phyloP scores from a whole-genome alignment of 495 filamentous ascomycete genomes.

The Penicillium pulvis region DNA sequence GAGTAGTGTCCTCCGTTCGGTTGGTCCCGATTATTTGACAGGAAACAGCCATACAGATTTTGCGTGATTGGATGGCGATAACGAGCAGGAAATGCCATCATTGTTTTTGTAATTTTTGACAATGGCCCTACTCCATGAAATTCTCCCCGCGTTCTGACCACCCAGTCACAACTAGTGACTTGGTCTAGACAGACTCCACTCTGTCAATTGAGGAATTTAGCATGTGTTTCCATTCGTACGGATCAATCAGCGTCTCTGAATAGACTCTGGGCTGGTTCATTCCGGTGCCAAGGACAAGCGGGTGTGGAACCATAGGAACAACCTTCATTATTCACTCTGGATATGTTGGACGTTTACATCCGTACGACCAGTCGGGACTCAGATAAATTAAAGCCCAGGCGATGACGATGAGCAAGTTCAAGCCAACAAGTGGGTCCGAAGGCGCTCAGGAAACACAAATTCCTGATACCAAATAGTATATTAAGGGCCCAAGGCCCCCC shows the following conservation, averaged over 20 bases:
- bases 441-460: background rate
- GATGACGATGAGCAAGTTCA: constrained; percentile 6
- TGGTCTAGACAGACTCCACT: constrained; percentile 11
- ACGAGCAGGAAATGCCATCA: background rate
- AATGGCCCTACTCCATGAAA: background rate
- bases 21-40: background rate
- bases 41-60: background rate
- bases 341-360: background rate
- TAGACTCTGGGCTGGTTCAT: constrained; percentile 11
- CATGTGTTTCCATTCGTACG: constrained; percentile 4
- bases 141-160: background rate
- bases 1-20: background rate
- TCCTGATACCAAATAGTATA: constrained; percentile 19
- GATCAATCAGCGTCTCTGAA: constrained; percentile 20
- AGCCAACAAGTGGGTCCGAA: constrained; percentile 15
- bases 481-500: constrained; percentile 27
- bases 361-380: background rate
- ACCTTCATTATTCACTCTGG: background rate
- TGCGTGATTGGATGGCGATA: background rate
- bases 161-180: background rate
- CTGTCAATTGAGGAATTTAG: constrained; percentile 1
- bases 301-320: constrained; percentile 11
- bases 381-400: background rate
- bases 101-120: background rate
- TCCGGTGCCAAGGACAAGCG: constrained; percentile 18